Evolutionary conservation across 2,329 filamentous ascomycete species (phyloP).

Genomic region (Monosporascus sp.): DNA sequence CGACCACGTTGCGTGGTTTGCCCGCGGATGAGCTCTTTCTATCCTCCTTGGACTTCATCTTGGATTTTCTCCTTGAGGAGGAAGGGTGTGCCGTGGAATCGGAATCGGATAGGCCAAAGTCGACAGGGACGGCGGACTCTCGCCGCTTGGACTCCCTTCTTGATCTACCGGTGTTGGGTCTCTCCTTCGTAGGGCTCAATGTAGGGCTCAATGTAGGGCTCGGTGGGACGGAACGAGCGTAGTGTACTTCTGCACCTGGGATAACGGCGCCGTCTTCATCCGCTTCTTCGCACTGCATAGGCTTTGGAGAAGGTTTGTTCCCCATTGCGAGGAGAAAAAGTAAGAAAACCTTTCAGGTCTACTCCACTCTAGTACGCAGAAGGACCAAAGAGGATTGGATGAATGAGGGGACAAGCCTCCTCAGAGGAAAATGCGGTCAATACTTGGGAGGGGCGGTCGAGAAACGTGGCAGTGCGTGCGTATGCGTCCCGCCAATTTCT

Average conservation of each 20-base stretch:
- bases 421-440: background rate
- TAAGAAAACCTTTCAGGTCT: constrained; percentile 3
- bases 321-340: constrained; percentile 32
- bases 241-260: constrained; percentile 32
- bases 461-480: constrained; percentile 1
- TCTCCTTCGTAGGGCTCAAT: constrained; percentile 36
- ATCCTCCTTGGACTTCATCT: constrained; percentile 24
- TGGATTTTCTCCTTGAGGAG: constrained; percentile 13
- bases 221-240: constrained; percentile 42
- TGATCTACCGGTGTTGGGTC: constrained; percentile 46
- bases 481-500: background rate
- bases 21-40: constrained; percentile 19
- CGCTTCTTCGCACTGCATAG: constrained; percentile 40
- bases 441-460: background rate
- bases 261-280: constrained; percentile 42
- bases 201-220: constrained; percentile 24
- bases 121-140: constrained; percentile 32
- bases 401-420: background rate
- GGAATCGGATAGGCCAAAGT: constrained; percentile 34
- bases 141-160: constrained; percentile 35
- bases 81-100: constrained; percentile 31
- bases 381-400: constrained; percentile 11
- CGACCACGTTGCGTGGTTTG: constrained; percentile 9
- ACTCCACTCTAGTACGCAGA: background rate
- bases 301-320: constrained; percentile 26